A percentile compares a stretch with the other conserved stretches of the same genome.
Evolutionary conservation across 352 stramenopile genomes (phyloP).

Genomic region (Phytophthora aleatoria): DNA sequence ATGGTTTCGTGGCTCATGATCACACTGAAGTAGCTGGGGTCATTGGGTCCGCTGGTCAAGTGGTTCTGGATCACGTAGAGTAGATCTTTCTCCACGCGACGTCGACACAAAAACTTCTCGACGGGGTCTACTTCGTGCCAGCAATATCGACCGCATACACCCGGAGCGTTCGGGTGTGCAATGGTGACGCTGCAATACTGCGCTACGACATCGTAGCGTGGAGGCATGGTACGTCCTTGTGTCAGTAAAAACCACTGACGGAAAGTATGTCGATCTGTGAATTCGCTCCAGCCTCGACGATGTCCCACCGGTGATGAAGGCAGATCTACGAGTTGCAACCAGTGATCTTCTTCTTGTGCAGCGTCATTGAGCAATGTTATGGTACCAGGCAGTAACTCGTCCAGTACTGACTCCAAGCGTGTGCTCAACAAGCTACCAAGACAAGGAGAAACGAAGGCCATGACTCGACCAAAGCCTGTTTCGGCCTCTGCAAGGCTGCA

Average conservation of each 20-base stretch:
- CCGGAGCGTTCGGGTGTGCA: slow-evolving; percentile 58
- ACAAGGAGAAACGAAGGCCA: slow-evolving; percentile 37
- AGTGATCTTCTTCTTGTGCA: slow-evolving; percentile 43
- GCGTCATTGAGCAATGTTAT: slow-evolving; percentile 57
- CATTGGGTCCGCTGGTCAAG: slow-evolving; percentile 36
- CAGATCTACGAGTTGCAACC: slow-evolving; percentile 22
- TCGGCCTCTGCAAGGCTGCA: slow-evolving; percentile 16
- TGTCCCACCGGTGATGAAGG: slow-evolving; percentile 49
- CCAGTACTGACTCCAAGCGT: slow-evolving; percentile 50
- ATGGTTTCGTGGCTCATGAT: slow-evolving; percentile 63
- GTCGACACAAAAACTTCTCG: slow-evolving; percentile 40
- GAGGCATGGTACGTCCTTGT: slow-evolving; percentile 22
- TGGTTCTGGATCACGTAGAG: slow-evolving; percentile 60
- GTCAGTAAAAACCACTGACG: slow-evolving; percentile 47
- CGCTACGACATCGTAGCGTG: slow-evolving; percentile 52
- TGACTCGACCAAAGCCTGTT: slow-evolving; percentile 12
- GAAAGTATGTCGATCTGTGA: slow-evolving; percentile 47
- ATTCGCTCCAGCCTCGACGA: slow-evolving; percentile 54
- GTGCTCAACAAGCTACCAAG: slow-evolving; percentile 33
- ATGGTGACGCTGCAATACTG: slow-evolving; percentile 56
- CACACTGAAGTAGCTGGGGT: slow-evolving; percentile 54
- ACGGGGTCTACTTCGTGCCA: slow-evolving; percentile 62
- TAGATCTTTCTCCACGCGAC: slow-evolving; percentile 58
- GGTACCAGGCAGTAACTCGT: slow-evolving; percentile 54
- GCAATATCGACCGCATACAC: slow-evolving; percentile 64